These are phyloP conservation scores for Candida coquimbonensis DNA, from an alignment of 805 yeast species.

Conservation along the genomic window DNA sequence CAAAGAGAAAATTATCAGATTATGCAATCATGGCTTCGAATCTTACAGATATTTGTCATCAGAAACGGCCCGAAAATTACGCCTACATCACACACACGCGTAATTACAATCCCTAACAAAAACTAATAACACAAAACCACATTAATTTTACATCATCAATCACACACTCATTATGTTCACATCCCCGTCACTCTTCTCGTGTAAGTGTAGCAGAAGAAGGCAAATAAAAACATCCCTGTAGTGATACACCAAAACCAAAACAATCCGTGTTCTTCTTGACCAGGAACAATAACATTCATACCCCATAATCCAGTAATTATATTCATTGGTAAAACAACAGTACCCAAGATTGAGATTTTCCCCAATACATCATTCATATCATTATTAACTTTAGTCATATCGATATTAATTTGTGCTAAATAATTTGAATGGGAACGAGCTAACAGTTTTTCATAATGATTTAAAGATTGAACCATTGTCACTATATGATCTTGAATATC, in stretches of 20 bases:
- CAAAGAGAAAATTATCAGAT: not conserved
- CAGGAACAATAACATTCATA: constrained; percentile 96
- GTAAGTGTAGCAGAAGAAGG: constrained; percentile 39
- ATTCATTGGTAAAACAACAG: constrained; percentile 91
- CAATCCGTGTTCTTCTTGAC: constrained; percentile 61
- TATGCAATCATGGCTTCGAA: not conserved
- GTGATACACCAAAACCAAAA: constrained; percentile 58
- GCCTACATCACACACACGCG: not conserved
- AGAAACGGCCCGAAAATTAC: not conserved
- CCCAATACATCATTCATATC: constrained; percentile 96
- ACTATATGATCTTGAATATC: constrained; percentile 36
- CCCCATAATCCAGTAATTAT: constrained; percentile 98
- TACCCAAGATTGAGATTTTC: constrained; percentile 87
- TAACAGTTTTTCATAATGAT: constrained; percentile 88
- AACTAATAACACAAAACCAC: not conserved
- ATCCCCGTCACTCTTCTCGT: constrained; percentile 39
- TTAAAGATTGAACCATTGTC: constrained; percentile 92
- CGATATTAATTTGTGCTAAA: constrained; percentile 93
- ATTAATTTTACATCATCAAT: not conserved
- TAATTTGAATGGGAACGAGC: constrained; percentile 96
- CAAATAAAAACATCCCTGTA: constrained; percentile 38
- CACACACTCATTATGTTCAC: not conserved
- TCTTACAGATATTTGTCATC: not conserved
- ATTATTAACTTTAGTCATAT: constrained; percentile 94
- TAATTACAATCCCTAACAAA: not conserved